These are phyloP conservation scores for Tulasnella sp. DNA, from an alignment of 768 basidiomycete species.

Conservation along the genomic window DNA sequence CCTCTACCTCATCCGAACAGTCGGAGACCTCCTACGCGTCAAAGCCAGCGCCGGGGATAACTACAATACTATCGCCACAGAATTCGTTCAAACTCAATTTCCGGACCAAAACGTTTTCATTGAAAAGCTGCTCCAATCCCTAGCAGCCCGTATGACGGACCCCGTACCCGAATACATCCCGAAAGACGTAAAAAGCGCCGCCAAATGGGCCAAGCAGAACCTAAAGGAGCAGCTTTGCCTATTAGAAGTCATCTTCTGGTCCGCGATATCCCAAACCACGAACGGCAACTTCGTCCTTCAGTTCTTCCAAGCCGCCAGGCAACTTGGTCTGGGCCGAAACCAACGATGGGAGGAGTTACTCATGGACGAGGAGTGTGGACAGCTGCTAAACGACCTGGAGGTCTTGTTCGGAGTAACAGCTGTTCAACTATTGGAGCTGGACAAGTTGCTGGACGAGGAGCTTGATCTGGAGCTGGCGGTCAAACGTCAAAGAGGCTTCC, in stretches of 20 bases:
- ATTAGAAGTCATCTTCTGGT: constrained; percentile 81
- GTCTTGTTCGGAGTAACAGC: constrained; percentile 55
- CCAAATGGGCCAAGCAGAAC: constrained; percentile 65
- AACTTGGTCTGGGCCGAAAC: constrained; percentile 47
- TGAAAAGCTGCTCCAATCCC: constrained; percentile 46
- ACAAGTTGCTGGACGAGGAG: constrained; percentile 53
- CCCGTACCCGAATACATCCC: constrained; percentile 6
- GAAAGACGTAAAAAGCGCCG: constrained; percentile 47
- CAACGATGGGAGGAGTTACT: constrained; percentile 56
- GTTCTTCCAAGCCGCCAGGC: constrained; percentile 55
- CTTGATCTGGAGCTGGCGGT: constrained; percentile 58
- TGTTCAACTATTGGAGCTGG: constrained; percentile 15
- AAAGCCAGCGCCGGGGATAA: constrained; percentile 46
- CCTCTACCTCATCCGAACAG: constrained; percentile 52
- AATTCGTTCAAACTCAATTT: constrained; percentile 47
- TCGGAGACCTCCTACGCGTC: constrained; percentile 66
- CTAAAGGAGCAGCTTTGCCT: constrained; percentile 65
- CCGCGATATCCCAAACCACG: constrained; percentile 65
- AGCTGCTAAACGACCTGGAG: constrained; percentile 53
- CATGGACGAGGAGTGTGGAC: constrained; percentile 60
- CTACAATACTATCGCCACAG: constrained; percentile 41
- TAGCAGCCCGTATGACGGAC: constrained; percentile 28
- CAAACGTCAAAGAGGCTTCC: constrained; percentile 31
- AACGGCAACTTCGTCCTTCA: constrained; percentile 53
- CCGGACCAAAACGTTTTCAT: constrained; percentile 57